Evolutionary conservation across 2,329 filamentous ascomycete species (phyloP), one percentile per base, ranked within the genome.

Genomic region (Tolypocladium paradoxum): DNA sequence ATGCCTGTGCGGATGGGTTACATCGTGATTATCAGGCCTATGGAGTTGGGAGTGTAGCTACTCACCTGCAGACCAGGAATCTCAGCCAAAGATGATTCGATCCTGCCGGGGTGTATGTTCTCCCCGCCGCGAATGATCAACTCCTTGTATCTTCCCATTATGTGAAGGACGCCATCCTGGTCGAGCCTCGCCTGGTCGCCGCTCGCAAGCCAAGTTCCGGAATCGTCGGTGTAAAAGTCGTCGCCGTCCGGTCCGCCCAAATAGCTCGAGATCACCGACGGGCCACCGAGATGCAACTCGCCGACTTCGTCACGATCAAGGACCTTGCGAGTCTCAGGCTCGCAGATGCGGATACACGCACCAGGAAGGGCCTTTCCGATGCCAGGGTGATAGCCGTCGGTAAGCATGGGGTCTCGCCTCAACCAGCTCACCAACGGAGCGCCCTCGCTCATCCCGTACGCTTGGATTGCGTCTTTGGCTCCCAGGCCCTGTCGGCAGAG

Each of bases 381-480:
- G n/a, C 72, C 67, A 5, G 70, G 62, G 54, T 74, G 65, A 53
- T 62, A 67, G 43, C 60, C 70, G 48, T 62, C 65, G 8, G 52
- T 58, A 36, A 65, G 62, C 49, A 60, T 63, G 50, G 54, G 59
- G 55, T 65, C 69, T 38, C 51, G 59, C 52, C 61, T 63, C 37
- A 56, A 59, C 70, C 70, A 75, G n/a, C 70, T 73, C 33, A 73
- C 60, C 3, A 72, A 59, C 2, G 70, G 71, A 14, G 68, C 70
- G 2, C 69, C 70, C 55, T 76, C 73, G 24, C 70, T 75, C 73
- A 76, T 73, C 1, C 73, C 73, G 56, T 73, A 76, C 12, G 64
- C 68, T 46, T 71, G 68, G n/a, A 68, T 65, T 1, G 64, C 65
- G 38, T 62, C 57, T 33, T 57, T 54, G 3, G 67, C 64, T 0